Evolutionary conservation across 768 basidiomycete genomes (phyloP), one percentile per base, ranked within the genome.

Genomic region (Rubroboletus pulcherrimus): DNA sequence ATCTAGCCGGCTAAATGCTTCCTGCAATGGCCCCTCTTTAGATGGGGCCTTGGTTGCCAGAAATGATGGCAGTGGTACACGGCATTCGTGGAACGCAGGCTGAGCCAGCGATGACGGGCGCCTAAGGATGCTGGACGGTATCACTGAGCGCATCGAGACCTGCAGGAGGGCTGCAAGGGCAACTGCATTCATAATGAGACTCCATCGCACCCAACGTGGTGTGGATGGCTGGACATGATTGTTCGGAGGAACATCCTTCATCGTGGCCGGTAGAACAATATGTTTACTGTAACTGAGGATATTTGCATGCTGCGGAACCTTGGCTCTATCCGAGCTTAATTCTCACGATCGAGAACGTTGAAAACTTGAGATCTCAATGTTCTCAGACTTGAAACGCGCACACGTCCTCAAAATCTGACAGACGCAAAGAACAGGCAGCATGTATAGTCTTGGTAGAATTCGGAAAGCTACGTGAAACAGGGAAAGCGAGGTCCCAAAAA

Each of bases 151-250:
- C 33, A 44, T 33, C 3, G 12, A 33, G 19, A 43, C 19, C 21
- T 55, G 61, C 11, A 66, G 33, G n/a, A 65, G 40, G 35, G 37
- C 53, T 33, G 57, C 57, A n/a, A 63, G 11, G 5, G 24, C 35
- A 14, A 57, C 53, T 5, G 35, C 51, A 29, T 56, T 66, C 24
- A 65, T 14, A 12, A 63, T 17, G 19, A 65, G 49, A 44, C 61
- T 63, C 50, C 64, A 63, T 51, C 53, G 55, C 12, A 35, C 53
- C 63, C 63, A 60, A 17, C 41, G 39, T 9, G 60, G 53, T 41
- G 40, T 38, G 37, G 51, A 38, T 24, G 50, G 38, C 30, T 50
- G 42, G 34, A 49, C n/a, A 31, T 24, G 6, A 44, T 45, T 33
- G 45, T 33, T 10, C 7, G 15, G 17, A 19, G 41, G 51, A 14